Percentiles rank a stretch among this genome's conserved stretches.
phyloP scores from a whole-genome alignment of 805 yeast species.

The Wickerhamiella shivajii region DNA sequence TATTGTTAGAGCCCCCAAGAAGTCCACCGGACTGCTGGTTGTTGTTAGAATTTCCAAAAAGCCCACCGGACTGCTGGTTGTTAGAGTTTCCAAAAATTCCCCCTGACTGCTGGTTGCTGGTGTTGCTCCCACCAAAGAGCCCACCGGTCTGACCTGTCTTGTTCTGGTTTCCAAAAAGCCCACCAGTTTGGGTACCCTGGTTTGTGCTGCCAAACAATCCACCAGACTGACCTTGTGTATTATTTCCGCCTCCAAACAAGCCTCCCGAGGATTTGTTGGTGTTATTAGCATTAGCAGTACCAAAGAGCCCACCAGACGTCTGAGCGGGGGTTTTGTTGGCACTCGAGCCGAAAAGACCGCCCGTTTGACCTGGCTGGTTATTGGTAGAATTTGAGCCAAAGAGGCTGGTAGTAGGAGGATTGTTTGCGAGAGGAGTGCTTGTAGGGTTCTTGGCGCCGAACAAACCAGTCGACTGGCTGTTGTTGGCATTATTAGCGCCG shows the following conservation, averaged over 20 bases:
- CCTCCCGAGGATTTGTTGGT: conserved; percentile 17
- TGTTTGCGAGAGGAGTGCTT: conserved; percentile 9
- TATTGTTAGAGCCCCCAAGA: background rate
- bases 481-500: conserved; percentile 5
- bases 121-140: conserved; percentile 1
- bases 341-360: conserved; percentile 27
- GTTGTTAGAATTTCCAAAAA: conserved; percentile 18
- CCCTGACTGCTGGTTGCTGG: background rate
- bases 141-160: background rate
- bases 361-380: conserved; percentile 17
- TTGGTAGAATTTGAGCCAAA: conserved; percentile 1
- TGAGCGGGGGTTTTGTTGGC: conserved; percentile 8
- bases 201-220: conserved; percentile 9
- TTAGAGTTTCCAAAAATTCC: conserved; percentile 15
- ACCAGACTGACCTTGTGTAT: conserved; percentile 8
- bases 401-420: background rate
- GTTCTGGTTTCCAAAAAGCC: conserved; percentile 11
- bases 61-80: conserved; percentile 9
- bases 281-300: conserved; percentile 14
- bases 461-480: conserved; percentile 20
- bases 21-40: background rate
- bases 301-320: conserved; percentile 22
- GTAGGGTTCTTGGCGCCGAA: conserved; percentile 25
- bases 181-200: conserved; percentile 8
- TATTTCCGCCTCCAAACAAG: conserved; percentile 20